Conservation (phyloP, 2,329 filamentous ascomycete genomes). For the Epichloe hybrida region DNA sequence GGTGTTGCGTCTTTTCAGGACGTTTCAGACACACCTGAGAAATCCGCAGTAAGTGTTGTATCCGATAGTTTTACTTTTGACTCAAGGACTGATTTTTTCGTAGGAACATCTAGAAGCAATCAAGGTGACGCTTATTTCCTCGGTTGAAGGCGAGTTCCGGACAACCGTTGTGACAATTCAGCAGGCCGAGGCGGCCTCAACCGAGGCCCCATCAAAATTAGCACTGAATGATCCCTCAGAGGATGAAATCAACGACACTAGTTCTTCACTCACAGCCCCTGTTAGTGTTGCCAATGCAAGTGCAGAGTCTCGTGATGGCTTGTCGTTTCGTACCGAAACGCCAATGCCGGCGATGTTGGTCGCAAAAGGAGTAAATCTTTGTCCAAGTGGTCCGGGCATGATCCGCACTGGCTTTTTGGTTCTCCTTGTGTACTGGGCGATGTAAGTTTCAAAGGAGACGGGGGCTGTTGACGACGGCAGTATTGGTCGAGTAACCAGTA, state of each 20-base stretch:
- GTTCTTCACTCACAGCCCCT: not conserved
- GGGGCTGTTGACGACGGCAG: not conserved
- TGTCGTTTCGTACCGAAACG: not conserved
- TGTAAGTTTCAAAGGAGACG: not conserved
- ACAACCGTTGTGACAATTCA: conserved; percentile 9
- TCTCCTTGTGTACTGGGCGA: not conserved
- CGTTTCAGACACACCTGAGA: not conserved
- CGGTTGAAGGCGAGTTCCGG: conserved; percentile 9
- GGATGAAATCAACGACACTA: not conserved
- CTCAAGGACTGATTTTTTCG: not conserved
- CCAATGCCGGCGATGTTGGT: conserved; percentile 1
- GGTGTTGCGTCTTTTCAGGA: not conserved
- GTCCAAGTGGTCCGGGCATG: not conserved
- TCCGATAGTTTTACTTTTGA: not conserved
- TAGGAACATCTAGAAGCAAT: not conserved
- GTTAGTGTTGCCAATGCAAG: not conserved
- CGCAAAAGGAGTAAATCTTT: not conserved
- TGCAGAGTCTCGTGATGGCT: not conserved
- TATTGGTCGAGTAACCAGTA: not conserved
- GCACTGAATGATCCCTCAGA: not conserved
- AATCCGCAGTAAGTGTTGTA: not conserved
- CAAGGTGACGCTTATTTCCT: conserved; percentile 13
- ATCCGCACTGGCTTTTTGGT: not conserved
- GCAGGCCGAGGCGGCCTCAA: not conserved
- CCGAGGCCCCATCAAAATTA: not conserved